Evolutionary conservation across 108 stramenopile genomes (phyloP).

Genomic region (Skeletonema tropicum): DNA sequence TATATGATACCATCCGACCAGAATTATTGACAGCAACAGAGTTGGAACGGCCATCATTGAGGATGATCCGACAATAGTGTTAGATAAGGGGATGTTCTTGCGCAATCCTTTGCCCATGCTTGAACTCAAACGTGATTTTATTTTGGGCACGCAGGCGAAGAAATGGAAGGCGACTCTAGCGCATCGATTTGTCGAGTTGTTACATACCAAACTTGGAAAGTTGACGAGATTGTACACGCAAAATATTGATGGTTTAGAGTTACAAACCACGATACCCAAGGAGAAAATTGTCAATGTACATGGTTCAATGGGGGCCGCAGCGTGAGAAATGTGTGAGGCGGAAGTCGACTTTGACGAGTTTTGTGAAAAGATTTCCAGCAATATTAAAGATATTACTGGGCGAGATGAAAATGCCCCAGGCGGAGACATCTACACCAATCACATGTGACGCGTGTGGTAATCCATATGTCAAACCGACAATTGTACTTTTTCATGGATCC

Average conservation of each 20-base stretch:
- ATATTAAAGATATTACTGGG: constrained; percentile 84
- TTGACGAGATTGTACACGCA: constrained; percentile 62
- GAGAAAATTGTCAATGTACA: constrained; percentile 83
- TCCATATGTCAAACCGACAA: constrained; percentile 80
- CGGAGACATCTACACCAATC: constrained; percentile 62
- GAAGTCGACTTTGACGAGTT: constrained; percentile 65
- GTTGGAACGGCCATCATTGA: constrained; percentile 51
- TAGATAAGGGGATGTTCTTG: constrained; percentile 77
- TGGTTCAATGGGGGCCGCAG: constrained; percentile 83
- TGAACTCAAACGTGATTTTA: constrained; percentile 83
- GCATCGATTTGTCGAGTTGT: constrained; percentile 85
- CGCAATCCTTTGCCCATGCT: constrained; percentile 85
- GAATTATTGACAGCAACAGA: constrained; percentile 59
- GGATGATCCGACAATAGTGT: constrained; percentile 61
- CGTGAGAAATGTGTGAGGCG: constrained; percentile 75
- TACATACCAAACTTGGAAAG: constrained; percentile 67
- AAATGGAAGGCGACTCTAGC: constrained; percentile 82
- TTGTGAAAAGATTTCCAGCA: constrained; percentile 48
- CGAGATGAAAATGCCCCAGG: constrained; percentile 69
- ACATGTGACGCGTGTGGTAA: constrained; percentile 63
- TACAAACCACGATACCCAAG: constrained; percentile 62
- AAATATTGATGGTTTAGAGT: constrained; percentile 72
- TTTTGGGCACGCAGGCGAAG: constrained; percentile 69
- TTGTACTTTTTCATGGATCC: constrained; percentile 78
- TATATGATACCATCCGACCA: constrained; percentile 65